Evolutionary conservation across 208 protist genomes (phyloP).

Genomic region (Trypanosoma theileri): DNA sequence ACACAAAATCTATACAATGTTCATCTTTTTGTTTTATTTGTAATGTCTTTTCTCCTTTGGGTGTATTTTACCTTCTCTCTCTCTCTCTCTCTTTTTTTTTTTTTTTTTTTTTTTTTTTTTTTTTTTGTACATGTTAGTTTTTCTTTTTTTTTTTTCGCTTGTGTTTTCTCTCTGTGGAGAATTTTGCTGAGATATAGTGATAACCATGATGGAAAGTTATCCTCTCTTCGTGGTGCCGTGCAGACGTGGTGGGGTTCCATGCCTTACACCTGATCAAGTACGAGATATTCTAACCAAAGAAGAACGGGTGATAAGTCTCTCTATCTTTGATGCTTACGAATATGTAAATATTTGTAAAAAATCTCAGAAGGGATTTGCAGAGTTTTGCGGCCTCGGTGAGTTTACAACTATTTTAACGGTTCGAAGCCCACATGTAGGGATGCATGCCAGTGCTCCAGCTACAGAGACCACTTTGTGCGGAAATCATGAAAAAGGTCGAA

Average conservation of each 20-base stretch:
- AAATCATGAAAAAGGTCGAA: conserved; percentile 67
- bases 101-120: no score
- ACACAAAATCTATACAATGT: no score
- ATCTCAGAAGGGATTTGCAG: conserved; percentile 37
- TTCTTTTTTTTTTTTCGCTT: conserved; percentile 23
- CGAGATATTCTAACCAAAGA: conserved; percentile 52
- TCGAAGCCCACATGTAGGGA: conserved; percentile 63
- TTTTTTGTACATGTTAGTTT: no score
- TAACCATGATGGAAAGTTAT: conserved; percentile 3
- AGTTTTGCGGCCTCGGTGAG: conserved; percentile 58
- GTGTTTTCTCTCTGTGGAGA: no score
- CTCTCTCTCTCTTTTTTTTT: no score
- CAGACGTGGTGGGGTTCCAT: conserved; percentile 52
- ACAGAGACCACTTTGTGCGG: conserved; percentile 50
- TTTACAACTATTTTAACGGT: conserved; percentile 61
- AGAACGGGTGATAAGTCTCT: conserved; percentile 62
- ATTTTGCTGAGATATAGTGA: no score
- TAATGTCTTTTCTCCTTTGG: no score
- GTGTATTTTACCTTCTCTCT: no score
- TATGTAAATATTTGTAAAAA: conserved; percentile 46
- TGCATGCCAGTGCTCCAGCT: conserved; percentile 56
- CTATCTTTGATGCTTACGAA: conserved; percentile 69
- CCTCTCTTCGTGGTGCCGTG: conserved; percentile 69
- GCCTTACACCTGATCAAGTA: conserved; percentile 64
- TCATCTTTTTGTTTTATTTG: no score